A percentile compares a stretch with the other conserved stretches of the same genome.
Evolutionary conservation across 2,329 filamentous ascomycete genomes (phyloP).

Genomic region (Cercospora janseana): DNA sequence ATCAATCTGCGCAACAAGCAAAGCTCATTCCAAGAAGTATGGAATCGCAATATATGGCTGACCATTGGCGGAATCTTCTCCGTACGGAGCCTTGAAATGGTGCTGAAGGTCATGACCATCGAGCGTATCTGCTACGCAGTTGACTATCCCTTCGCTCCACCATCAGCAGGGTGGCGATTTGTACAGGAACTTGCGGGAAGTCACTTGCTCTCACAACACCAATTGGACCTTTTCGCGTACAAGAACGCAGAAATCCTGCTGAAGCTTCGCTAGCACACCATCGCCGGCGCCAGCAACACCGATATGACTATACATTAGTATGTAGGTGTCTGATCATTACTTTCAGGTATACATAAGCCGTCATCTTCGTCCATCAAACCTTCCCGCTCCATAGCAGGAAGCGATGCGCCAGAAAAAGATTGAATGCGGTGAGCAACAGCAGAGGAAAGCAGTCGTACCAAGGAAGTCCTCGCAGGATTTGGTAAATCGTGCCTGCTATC

Average conservation of each 20-base stretch:
- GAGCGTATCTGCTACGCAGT: constrained; percentile 57
- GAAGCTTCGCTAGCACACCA: neutral
- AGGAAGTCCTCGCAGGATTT: constrained; percentile 37
- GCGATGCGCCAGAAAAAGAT: constrained; percentile 43
- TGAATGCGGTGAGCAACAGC: constrained; percentile 42
- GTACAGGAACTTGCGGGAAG: constrained; percentile 49
- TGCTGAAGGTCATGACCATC: constrained; percentile 34
- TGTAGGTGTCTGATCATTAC: constrained; percentile 1
- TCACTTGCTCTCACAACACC: constrained; percentile 48
- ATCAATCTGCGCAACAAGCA: constrained; percentile 2
- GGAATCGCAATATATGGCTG: constrained; percentile 53
- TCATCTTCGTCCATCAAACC: constrained; percentile 9
- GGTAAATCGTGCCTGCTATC: constrained; percentile 39
- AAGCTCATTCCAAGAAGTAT: constrained; percentile 13
- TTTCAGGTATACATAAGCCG: neutral
- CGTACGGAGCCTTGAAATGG: constrained; percentile 15
- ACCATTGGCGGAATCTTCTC: constrained; percentile 54
- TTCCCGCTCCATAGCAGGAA: constrained; percentile 39
- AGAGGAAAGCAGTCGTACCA: constrained; percentile 46
- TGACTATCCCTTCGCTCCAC: constrained; percentile 56
- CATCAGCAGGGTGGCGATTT: constrained; percentile 49
- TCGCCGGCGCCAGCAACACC: neutral
- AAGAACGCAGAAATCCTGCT: constrained; percentile 52
- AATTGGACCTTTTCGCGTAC: constrained; percentile 49
- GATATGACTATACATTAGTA: neutral